Conservation (phyloP, 495 filamentous ascomycete genomes). For the Talaromyces trachyspermus region DNA sequence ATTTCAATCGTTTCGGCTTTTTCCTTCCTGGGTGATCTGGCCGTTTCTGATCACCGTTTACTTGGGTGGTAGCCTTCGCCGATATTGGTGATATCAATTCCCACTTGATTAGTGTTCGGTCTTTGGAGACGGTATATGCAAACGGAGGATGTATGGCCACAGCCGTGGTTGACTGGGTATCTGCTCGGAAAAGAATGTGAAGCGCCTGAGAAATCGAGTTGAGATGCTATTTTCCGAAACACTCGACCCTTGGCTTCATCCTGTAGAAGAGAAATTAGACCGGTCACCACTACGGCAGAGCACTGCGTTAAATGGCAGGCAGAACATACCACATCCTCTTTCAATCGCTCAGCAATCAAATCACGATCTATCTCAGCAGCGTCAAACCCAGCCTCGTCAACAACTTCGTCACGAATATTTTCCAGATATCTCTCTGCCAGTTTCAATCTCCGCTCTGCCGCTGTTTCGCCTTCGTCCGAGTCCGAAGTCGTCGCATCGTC, state of each 20-base stretch:
- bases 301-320: slow-evolving; percentile 7
- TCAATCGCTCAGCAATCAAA: slow-evolving; percentile 78
- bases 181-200: slow-evolving; percentile 63
- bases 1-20: slow-evolving; percentile 63
- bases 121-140: slow-evolving; percentile 81
- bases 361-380: slow-evolving; percentile 88
- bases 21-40: slow-evolving; percentile 55
- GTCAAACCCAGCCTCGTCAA: slow-evolving; percentile 71
- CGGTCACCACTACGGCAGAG: too few species aligned
- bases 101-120: slow-evolving; percentile 82
- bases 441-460: slow-evolving; percentile 75
- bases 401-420: slow-evolving; percentile 77
- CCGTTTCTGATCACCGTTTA: slow-evolving; percentile 46
- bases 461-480: slow-evolving; percentile 68
- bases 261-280: slow-evolving; percentile 17
- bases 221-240: slow-evolving; percentile 67
- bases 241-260: slow-evolving; percentile 88
- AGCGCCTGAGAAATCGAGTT: slow-evolving; percentile 57
- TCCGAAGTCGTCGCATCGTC: slow-evolving; percentile 43
- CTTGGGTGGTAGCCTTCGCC: slow-evolving; percentile 20
- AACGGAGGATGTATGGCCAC: slow-evolving; percentile 71
- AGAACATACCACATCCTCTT: slow-evolving; percentile 70
- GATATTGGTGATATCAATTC: slow-evolving; percentile 46
- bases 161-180: slow-evolving; percentile 69
- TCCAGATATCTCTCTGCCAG: slow-evolving; percentile 91